A percentile compares a stretch with the other conserved stretches of the same genome.
These are phyloP conservation scores for Hericium coralloides DNA, from an alignment of 768 basidiomycete species.

Conservation along the genomic window DNA sequence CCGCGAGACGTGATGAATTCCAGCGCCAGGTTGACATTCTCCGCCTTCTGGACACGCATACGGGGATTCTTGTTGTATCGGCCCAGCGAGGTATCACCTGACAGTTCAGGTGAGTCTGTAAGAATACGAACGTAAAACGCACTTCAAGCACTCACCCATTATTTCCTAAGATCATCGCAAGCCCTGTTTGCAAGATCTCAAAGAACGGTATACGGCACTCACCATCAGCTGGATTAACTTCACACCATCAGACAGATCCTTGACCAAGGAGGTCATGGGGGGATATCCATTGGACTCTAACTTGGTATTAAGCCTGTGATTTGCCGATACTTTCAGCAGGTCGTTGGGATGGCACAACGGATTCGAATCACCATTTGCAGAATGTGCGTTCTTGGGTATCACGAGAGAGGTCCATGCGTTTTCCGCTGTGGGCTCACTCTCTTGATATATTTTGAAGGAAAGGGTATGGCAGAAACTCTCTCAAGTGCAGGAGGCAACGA, in stretches of 20 bases:
- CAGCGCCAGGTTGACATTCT: constrained; percentile 95
- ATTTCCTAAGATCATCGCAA: constrained; percentile 64
- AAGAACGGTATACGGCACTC: constrained; percentile 4
- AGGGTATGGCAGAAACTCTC: too few relatives aligned
- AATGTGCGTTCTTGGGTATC: constrained; percentile 55
- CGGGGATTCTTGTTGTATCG: constrained; percentile 84
- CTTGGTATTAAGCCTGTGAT: constrained; percentile 85
- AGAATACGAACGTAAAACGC: not conserved
- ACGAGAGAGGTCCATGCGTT: constrained; percentile 43
- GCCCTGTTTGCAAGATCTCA: not conserved
- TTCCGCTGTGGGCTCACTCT: too few relatives aligned
- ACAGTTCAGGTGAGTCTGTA: not conserved
- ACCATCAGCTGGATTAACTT: constrained; percentile 94
- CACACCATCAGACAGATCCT: constrained; percentile 92
- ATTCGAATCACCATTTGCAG: constrained; percentile 68
- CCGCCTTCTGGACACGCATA: constrained; percentile 94
- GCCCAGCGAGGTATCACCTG: constrained; percentile 89
- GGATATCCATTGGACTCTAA: constrained; percentile 79
- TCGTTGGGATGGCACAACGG: not conserved
- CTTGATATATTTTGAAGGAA: too few relatives aligned
- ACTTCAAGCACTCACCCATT: constrained; percentile 55
- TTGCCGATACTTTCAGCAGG: constrained; percentile 7
- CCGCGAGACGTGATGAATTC: constrained; percentile 92
- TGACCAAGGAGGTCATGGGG: constrained; percentile 81
- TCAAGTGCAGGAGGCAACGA: too few relatives aligned